phyloP scores from a whole-genome alignment of 352 stramenopile species.

The Thraustochytrium striatum region DNA sequence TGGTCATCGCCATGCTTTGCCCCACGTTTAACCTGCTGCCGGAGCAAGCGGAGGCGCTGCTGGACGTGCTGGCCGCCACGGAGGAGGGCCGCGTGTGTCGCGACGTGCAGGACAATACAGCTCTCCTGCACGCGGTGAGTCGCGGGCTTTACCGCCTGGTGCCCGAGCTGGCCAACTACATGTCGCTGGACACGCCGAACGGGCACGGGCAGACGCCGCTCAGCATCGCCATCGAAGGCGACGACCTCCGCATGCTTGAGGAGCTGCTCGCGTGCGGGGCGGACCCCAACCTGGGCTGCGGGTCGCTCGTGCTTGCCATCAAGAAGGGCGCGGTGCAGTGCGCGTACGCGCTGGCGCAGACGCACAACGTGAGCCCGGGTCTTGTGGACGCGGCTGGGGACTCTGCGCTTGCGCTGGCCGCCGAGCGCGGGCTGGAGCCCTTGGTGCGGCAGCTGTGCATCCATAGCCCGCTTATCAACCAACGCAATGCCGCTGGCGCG shows the following conservation, averaged over 20 bases:
- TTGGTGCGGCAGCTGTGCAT: background rate
- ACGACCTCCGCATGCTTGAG: background rate
- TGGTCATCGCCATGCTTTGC: background rate
- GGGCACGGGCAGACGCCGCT: background rate
- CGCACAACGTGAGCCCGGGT: background rate
- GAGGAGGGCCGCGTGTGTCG: background rate
- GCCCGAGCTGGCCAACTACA: background rate
- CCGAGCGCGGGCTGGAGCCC: constrained; percentile 19
- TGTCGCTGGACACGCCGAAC: background rate
- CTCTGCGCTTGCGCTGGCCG: background rate
- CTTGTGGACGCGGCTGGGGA: background rate
- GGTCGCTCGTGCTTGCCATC: background rate
- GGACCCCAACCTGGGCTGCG: constrained; percentile 8
- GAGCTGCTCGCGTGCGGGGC: background rate
- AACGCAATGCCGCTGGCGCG: constrained; percentile 7
- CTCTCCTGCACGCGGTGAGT: background rate
- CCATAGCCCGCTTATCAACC: background rate
- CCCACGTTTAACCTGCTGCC: background rate
- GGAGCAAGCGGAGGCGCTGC: background rate
- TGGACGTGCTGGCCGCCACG: background rate
- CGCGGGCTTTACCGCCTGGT: background rate
- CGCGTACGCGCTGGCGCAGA: background rate
- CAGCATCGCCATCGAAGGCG: background rate
- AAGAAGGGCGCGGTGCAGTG: constrained; percentile 19
- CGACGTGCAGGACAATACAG: background rate